phyloP scores from a whole-genome alignment of 768 basidiomycete genomes.

The Coprinellus micaceus region DNA sequence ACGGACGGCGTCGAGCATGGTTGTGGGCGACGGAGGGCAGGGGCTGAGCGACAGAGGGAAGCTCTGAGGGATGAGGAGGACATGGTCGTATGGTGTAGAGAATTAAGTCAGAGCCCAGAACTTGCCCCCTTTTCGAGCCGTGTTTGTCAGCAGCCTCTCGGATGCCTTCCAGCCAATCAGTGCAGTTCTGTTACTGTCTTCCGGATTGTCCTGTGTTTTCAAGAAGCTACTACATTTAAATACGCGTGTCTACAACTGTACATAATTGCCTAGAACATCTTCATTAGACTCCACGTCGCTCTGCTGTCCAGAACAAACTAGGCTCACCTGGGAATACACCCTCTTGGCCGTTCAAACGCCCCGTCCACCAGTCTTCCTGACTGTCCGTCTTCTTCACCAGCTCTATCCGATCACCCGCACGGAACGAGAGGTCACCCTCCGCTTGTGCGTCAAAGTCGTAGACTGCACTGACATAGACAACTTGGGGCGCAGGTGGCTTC shows the following conservation, averaged over 20 bases:
- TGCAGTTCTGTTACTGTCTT: constrained; percentile 14
- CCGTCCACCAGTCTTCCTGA: constrained; percentile 97
- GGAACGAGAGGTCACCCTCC: constrained; percentile 90
- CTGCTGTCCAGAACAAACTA: background rate
- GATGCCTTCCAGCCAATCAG: constrained; percentile 26
- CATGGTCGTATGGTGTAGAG: constrained; percentile 4
- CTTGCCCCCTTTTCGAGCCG: constrained; percentile 22
- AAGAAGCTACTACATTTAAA: constrained; percentile 1
- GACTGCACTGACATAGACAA: constrained; percentile 82
- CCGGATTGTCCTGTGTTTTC: background rate
- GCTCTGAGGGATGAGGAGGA: constrained; percentile 17
- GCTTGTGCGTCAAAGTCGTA: constrained; percentile 96
- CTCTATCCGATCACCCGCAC: constrained; percentile 86
- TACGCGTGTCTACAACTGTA: constrained; percentile 45
- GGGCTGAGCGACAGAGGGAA: constrained; percentile 26
- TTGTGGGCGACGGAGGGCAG: constrained; percentile 28
- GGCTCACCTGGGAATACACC: constrained; percentile 86
- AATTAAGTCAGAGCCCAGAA: constrained; percentile 8
- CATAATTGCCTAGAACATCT: constrained; percentile 54
- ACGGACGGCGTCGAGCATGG: constrained; percentile 30
- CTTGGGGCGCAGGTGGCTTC: constrained; percentile 39
- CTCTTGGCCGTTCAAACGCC: constrained; percentile 72
- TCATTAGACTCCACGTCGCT: constrained; percentile 8
- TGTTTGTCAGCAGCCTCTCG: constrained; percentile 2
- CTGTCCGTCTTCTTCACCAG: constrained; percentile 78